Conservation (phyloP, 768 basidiomycete species). For the Agaricus blazei region DNA sequence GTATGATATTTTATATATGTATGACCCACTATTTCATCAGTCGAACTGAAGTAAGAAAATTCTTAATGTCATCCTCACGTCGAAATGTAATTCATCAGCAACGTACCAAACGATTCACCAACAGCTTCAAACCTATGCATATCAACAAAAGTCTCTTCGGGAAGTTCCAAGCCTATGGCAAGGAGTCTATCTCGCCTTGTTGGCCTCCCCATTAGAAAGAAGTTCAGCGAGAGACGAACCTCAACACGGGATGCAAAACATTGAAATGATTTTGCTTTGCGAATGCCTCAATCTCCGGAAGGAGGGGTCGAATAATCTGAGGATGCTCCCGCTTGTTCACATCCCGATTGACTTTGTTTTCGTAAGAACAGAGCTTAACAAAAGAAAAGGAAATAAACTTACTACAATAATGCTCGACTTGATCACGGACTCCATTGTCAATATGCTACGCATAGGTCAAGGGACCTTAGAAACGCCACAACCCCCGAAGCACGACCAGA, state of each 20-base stretch:
- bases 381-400: slow-evolving; percentile 11
- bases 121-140: slow-evolving; percentile 37
- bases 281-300: slow-evolving; percentile 50
- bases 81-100: slow-evolving; percentile 1
- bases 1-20: too few species aligned
- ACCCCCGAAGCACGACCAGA: too few species aligned
- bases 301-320: slow-evolving; percentile 38
- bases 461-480: neutral
- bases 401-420: slow-evolving; percentile 64
- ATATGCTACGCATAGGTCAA: slow-evolving; percentile 38
- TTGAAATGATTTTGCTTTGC: slow-evolving; percentile 45
- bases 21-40: slow-evolving; percentile 66
- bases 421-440: slow-evolving; percentile 57
- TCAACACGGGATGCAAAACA: slow-evolving; percentile 43
- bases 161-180: slow-evolving; percentile 47
- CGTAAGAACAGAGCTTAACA: neutral
- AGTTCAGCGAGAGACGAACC: slow-evolving; percentile 19
- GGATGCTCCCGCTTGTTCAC: slow-evolving; percentile 46
- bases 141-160: slow-evolving; percentile 47
- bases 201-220: neutral
- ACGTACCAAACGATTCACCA: slow-evolving; percentile 37
- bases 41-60: slow-evolving; percentile 32
- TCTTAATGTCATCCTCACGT: neutral
- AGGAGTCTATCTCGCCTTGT: slow-evolving; percentile 31
- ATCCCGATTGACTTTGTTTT: slow-evolving; percentile 40